A percentile compares a stretch with the other conserved stretches of the same genome.
These are phyloP conservation scores for Sicyos baderoa DNA, from an alignment of 306 rosid genomes.

Conservation along the genomic window DNA sequence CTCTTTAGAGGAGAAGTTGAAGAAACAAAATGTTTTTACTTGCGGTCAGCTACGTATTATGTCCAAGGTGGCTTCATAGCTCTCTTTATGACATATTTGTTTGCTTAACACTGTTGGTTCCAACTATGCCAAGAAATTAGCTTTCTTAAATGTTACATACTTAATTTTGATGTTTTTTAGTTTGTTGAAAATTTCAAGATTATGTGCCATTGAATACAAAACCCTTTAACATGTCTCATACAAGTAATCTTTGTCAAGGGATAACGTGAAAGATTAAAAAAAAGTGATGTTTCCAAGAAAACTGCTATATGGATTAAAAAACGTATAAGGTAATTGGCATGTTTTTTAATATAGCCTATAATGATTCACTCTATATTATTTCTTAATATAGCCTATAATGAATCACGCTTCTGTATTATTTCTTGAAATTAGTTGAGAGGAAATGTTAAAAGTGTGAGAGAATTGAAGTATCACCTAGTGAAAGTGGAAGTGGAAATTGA, in stretches of 20 bases:
- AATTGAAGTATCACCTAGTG: background rate
- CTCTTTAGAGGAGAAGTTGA: slow-evolving; percentile 71
- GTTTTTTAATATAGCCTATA: background rate
- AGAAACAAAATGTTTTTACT: slow-evolving; percentile 46
- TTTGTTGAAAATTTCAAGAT: background rate
- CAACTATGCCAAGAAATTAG: background rate
- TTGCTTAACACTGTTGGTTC: background rate
- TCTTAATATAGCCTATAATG: too few species aligned
- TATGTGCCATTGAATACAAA: background rate
- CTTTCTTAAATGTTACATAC: background rate
- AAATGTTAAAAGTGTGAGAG: background rate
- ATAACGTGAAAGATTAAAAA: background rate
- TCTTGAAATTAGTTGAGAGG: background rate
- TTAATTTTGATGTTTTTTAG: background rate
- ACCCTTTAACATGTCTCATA: background rate
- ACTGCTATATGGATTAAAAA: background rate
- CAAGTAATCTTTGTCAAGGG: background rate
- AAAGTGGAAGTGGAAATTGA: slow-evolving; percentile 7
- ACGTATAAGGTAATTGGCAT: background rate
- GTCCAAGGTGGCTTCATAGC: slow-evolving; percentile 46
- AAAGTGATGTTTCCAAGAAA: background rate
- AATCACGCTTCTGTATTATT: too few species aligned
- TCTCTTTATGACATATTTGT: slow-evolving; percentile 16
- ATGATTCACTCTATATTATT: background rate
- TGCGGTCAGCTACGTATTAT: slow-evolving; percentile 67